Percentiles rank a stretch among this genome's conserved stretches.
Conservation (phyloP, 768 basidiomycete genomes). For the Mycena galopus region DNA sequence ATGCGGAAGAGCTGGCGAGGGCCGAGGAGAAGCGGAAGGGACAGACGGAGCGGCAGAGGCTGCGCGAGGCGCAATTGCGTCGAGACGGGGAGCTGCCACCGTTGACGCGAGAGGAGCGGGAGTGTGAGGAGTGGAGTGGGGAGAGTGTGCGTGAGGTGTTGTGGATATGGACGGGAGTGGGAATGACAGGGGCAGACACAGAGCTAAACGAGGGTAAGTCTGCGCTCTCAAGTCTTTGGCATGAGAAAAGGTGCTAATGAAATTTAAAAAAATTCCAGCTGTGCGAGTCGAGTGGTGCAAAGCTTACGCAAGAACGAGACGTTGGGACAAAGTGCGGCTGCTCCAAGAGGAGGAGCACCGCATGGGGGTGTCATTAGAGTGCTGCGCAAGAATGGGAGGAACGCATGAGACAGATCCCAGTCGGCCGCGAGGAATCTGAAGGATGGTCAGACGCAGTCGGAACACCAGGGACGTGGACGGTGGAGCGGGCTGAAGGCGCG, state of each 20-base stretch:
- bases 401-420: background rate
- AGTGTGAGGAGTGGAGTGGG: no score
- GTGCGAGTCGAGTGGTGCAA: conserved; percentile 34
- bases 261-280: background rate
- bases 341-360: conserved; percentile 29
- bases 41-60: no score
- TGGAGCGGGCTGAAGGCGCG: background rate
- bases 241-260: no score
- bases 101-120: no score
- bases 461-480: background rate
- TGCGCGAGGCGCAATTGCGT: no score
- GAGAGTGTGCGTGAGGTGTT: no score
- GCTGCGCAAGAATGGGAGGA: background rate
- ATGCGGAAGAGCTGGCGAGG: no score
- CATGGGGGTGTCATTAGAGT: background rate
- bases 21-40: no score
- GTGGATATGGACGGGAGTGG: conserved; percentile 29
- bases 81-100: no score
- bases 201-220: conserved; percentile 19
- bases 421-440: no score
- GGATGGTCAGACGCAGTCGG: background rate
- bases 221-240: background rate
- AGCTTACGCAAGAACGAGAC: background rate
- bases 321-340: conserved; percentile 29
- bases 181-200: background rate